Conservation (phyloP, 208 protist genomes). For the Leishmania gerbilli region DNA sequence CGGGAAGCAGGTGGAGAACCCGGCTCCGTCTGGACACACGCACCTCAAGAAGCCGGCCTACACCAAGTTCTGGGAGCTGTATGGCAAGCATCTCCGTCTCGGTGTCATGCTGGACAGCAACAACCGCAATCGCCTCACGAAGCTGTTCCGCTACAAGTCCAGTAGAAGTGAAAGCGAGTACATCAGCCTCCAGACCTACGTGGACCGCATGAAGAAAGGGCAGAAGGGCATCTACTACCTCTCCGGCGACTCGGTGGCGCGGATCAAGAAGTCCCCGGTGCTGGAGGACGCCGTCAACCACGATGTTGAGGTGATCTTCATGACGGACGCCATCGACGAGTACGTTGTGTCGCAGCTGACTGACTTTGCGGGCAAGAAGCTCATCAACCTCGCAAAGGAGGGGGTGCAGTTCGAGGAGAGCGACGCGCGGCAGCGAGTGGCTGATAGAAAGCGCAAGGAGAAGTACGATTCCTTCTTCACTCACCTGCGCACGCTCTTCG, state of each 20-base stretch:
- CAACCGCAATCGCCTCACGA: conserved; percentile 95
- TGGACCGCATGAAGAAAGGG: conserved; percentile 93
- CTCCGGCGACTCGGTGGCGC: conserved; percentile 74
- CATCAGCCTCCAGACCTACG: conserved; percentile 91
- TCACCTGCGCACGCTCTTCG: conserved; percentile 81
- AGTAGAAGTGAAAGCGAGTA: conserved; percentile 73
- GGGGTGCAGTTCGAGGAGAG: conserved; percentile 93
- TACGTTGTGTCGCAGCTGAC: conserved; percentile 94
- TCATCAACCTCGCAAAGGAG: conserved; percentile 97
- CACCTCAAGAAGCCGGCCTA: conserved; percentile 80
- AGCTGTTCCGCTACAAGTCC: conserved; percentile 97
- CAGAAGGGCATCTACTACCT: conserved; percentile 96
- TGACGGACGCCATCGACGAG: conserved; percentile 99
- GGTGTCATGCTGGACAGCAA: conserved; percentile 97
- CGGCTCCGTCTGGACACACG: conserved; percentile 27
- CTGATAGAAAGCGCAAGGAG: conserved; percentile 92
- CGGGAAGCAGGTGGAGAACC: conserved; percentile 24
- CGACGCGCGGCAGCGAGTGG: conserved; percentile 84
- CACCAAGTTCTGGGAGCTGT: conserved; percentile 95
- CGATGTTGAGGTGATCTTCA: conserved; percentile 93
- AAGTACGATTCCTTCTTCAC: conserved; percentile 88
- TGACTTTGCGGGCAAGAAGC: conserved; percentile 96
- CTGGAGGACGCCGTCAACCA: conserved; percentile 82
- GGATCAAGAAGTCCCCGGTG: conserved; percentile 84
- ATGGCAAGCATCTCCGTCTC: conserved; percentile 96